Conservation (phyloP, 306 rosid species). For the Vigna hirtella region DNA sequence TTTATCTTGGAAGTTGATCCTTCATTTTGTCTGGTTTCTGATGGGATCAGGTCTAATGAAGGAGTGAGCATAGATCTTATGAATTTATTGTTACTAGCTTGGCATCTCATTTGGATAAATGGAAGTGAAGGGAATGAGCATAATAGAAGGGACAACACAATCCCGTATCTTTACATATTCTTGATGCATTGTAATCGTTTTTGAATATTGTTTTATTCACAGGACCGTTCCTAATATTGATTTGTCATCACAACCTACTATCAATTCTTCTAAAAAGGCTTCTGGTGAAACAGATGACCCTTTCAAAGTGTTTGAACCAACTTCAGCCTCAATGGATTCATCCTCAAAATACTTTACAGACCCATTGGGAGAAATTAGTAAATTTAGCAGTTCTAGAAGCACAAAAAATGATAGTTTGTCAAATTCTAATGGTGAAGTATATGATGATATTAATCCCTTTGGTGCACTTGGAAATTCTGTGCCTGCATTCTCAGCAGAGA, state of each 20-base stretch:
- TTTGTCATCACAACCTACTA: slow-evolving; percentile 65
- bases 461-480: slow-evolving; percentile 76
- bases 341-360: slow-evolving; percentile 62
- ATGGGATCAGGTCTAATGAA: slow-evolving; percentile 30
- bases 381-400: slow-evolving; percentile 66
- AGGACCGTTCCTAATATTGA: slow-evolving; percentile 71
- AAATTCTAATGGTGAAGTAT: slow-evolving; percentile 60
- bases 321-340: slow-evolving; percentile 48
- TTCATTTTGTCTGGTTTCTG: slow-evolving; percentile 32
- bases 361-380: slow-evolving; percentile 78
- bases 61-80: slow-evolving; percentile 15
- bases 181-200: slow-evolving; percentile 36
- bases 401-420: slow-evolving; percentile 54
- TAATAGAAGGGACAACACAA: slow-evolving; percentile 21
- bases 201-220: slow-evolving; percentile 48
- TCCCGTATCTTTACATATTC: slow-evolving; percentile 37
- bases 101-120: slow-evolving; percentile 30
- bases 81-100: slow-evolving; percentile 20
- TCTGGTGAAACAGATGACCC: slow-evolving; percentile 67
- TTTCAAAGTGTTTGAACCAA: slow-evolving; percentile 66
- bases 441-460: slow-evolving; percentile 80
- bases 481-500: slow-evolving; percentile 75
- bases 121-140: slow-evolving; percentile 15
- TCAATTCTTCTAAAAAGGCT: slow-evolving; percentile 55
- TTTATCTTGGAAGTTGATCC: slow-evolving; percentile 11